Base-by-base conservation (phyloP, 2,329 filamentous ascomycete species). In the Microdochium paspali region DNA sequence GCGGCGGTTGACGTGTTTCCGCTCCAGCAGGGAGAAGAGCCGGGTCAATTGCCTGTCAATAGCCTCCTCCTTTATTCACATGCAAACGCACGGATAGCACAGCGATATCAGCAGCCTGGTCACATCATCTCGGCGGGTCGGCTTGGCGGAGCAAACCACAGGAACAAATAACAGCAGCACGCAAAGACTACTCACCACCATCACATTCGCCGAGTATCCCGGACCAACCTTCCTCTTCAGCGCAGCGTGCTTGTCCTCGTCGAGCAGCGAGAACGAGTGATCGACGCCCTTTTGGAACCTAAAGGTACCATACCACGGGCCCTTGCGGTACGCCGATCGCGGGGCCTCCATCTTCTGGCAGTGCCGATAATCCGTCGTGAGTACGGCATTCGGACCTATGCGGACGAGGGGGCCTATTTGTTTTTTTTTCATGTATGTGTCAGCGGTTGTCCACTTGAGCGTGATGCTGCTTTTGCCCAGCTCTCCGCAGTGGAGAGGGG, bases 11-110 rank as follows among this genome's bases (percentile, higher is more conserved):
- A 40, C 18, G 18, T 46, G 39, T 10, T 57, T 54, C 1, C 50
- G 48, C 13, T 51, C 47, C 26, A 53, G 51, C n/a, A 61, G 49
- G 1, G 51, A 49, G 44, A 63, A 51, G 42, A 69, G 51, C 3
- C 56, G 60, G 3, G 45, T 24, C 7, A 53, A 50, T 1, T 69
- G 52, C 2, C 55, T 50, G 12, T 55, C 49, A 9, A 70, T 55
- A 25, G 53, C 48, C 23, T 54, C 40, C 46, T 65, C 57, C n/a
- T 62, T 51, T 26, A n/a, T 56, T 54, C 21, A 53, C 50, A 44
- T 61, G 54, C 9, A 52, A 54, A 26, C 55, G n/a, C n/a, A n/a
- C n/a, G n/a, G n/a, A n/a, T n/a, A n/a, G n/a, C n/a, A n/a, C 58
- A 2, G 64, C 54, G 2, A 61, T 40, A 39, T 58, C 61, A 2